Base-by-base conservation (phyloP, 306 rosid genomes). In the Crotalaria pallida region DNA sequence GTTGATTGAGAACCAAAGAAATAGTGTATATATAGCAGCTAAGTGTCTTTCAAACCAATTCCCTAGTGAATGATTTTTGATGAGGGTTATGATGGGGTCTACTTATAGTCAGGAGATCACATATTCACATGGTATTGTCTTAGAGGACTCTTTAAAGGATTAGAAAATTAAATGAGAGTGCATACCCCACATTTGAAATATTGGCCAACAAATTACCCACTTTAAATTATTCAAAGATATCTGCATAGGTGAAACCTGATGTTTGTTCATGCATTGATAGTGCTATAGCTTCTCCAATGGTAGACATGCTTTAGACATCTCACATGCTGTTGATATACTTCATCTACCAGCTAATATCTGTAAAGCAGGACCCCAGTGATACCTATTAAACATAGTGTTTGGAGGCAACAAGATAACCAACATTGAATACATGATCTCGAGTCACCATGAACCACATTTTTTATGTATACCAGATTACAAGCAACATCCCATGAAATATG, bases 401-500 rank as follows among this genome's bases (percentile, higher is more conserved):
- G 44, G 49, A 43, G 51, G 72, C 75, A 67, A 58, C 1, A 44
- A 23, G 27, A 53, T 33, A 44, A 13, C 49, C 17, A 44, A 4
- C 6, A 44, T 44, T 44, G 49, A 13, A 44, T 13, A 44, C 59
- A 44, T 44, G 47, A 41, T 41, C 47, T 11, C 47, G 15, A 41
- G 15, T 16, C 16, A 13, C 17, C 7, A 44, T 44, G 49, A 44
- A 13, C 49, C 49, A n/a, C 16, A 4, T 4, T 44, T 44, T 44
- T 13, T 13, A 10, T 38, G 44, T 38, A 38, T 13, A 38, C 10
- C 44, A 10, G 13, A 10, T 38, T 38, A 10, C 13, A 10, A 38
- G 44, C 44, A 38, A 38, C 43, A 40, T 57, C 78, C 45, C 36
- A 78, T 79, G 81, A 69, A 6, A 49, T 43, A 27, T 27, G 5